These are phyloP conservation scores for Phytophthora lateralis DNA, from an alignment of 352 stramenopile genomes.

Conservation along the genomic window DNA sequence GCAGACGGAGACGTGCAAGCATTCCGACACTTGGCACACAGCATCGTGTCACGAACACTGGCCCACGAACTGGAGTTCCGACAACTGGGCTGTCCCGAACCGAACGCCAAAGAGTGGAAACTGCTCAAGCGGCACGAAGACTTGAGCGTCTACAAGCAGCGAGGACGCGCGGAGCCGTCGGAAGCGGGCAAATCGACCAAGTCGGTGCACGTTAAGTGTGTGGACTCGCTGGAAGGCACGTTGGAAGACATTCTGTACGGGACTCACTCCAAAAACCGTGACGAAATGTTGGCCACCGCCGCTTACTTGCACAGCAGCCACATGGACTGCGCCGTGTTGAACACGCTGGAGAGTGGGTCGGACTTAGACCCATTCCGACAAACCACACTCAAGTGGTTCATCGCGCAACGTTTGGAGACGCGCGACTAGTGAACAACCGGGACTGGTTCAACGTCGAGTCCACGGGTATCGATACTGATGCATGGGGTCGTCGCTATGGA, in stretches of 20 bases:
- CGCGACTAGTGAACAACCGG: conserved; percentile 53
- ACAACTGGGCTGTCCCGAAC: conserved; percentile 26
- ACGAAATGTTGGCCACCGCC: conserved; percentile 46
- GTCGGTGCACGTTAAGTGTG: conserved; percentile 42
- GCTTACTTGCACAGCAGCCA: conserved; percentile 36
- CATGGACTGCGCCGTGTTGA: conserved; percentile 54
- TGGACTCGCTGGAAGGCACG: conserved; percentile 49
- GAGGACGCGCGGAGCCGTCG: neutral
- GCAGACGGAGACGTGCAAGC: conserved; percentile 31
- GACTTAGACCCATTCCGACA: conserved; percentile 54
- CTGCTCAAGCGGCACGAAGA: conserved; percentile 40
- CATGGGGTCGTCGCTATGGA: conserved; percentile 47
- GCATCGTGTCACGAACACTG: conserved; percentile 49
- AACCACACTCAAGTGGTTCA: conserved; percentile 58
- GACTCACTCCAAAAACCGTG: conserved; percentile 43
- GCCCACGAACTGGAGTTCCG: conserved; percentile 47
- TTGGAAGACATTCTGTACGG: conserved; percentile 66
- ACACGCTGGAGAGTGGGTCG: conserved; percentile 38
- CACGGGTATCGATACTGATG: conserved; percentile 43
- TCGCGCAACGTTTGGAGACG: conserved; percentile 45
- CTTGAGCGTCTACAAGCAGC: conserved; percentile 32
- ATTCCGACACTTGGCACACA: conserved; percentile 39
- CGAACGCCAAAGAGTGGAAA: conserved; percentile 37
- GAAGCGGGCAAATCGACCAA: conserved; percentile 8
- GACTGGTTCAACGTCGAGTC: conserved; percentile 71